Evolutionary conservation across 352 stramenopile genomes (phyloP).

Genomic region (Phytophthora macrochlamydospora): DNA sequence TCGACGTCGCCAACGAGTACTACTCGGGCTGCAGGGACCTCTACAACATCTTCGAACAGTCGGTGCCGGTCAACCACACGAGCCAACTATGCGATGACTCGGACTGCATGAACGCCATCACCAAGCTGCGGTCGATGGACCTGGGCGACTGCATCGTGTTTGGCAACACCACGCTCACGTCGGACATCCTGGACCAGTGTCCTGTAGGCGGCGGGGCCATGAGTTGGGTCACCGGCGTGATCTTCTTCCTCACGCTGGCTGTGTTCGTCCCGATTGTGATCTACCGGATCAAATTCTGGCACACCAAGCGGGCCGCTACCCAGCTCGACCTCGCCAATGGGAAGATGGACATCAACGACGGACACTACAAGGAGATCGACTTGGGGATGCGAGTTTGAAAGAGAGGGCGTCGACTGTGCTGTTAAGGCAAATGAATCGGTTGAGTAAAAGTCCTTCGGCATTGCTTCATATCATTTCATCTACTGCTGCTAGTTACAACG

Average conservation of each 20-base stretch:
- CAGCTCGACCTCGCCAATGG: slow-evolving; percentile 23
- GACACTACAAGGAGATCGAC: slow-evolving; percentile 26
- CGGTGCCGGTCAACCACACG: slow-evolving; percentile 31
- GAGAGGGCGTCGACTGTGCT: too few relatives aligned
- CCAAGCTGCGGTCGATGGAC: slow-evolving; percentile 19
- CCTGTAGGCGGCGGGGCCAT: slow-evolving; percentile 1
- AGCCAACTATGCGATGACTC: slow-evolving; percentile 19
- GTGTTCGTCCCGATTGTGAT: slow-evolving; percentile 17
- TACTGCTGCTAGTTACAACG: slow-evolving; percentile 28
- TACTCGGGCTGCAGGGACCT: slow-evolving; percentile 27
- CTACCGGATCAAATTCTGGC: slow-evolving; percentile 14
- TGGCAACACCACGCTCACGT: slow-evolving; percentile 22
- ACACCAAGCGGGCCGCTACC: slow-evolving; percentile 3
- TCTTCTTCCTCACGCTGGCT: slow-evolving; percentile 12
- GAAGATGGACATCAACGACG: slow-evolving; percentile 29
- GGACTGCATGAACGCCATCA: slow-evolving; percentile 28
- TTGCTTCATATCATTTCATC: slow-evolving; percentile 32
- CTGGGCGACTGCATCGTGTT: slow-evolving; percentile 41
- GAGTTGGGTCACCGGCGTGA: slow-evolving; percentile 11
- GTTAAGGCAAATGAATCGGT: too few relatives aligned
- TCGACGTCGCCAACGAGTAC: slow-evolving; percentile 31
- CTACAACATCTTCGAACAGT: slow-evolving; percentile 35
- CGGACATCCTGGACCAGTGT: slow-evolving; percentile 35
- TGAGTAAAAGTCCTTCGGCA: too few relatives aligned
- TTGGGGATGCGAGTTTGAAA: slow-evolving; percentile 4